Evolutionary conservation across 371 early-diverging fungal species (phyloP).

Genomic region (Syncephalastrum racemosum): DNA sequence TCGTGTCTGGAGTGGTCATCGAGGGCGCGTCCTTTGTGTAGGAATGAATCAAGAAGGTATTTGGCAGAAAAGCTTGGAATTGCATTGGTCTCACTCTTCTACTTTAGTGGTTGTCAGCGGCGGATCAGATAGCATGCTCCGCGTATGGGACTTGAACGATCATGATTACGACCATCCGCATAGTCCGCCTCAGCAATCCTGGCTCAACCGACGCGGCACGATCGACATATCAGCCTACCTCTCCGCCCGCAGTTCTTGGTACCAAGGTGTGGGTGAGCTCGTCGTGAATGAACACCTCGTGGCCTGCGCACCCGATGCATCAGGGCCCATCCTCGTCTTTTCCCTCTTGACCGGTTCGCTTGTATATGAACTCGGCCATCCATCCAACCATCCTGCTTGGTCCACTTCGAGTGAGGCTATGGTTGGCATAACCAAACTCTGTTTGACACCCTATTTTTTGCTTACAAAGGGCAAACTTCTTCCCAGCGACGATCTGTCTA

Average conservation of each 20-base stretch:
- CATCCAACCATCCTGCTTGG: neutral
- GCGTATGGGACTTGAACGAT: conserved; percentile 55
- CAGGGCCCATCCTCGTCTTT: conserved; percentile 55
- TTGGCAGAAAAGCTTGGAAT: neutral
- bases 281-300: conserved; percentile 51
- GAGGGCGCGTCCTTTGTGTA: conserved; percentile 57
- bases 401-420: conserved; percentile 18
- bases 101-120: conserved; percentile 56
- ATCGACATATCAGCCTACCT: conserved; percentile 44
- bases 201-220: conserved; percentile 32
- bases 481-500: conserved; percentile 6
- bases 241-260: conserved; percentile 50
- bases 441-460: conserved; percentile 56
- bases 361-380: conserved; percentile 33
- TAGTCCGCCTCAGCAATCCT: neutral
- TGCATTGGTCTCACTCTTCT: neutral
- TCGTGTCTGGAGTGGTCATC: conserved; percentile 50
- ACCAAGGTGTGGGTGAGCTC: conserved; percentile 55
- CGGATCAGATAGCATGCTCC: conserved; percentile 52
- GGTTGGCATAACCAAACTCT: conserved; percentile 41
- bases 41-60: conserved; percentile 54
- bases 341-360: conserved; percentile 56
- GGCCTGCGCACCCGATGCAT: conserved; percentile 56
- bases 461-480: conserved; percentile 44
- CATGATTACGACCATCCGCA: conserved; percentile 2